A percentile compares a stretch with the other conserved stretches of the same genome.
These are phyloP conservation scores for Irpex sp. DNA, from an alignment of 1,284 basidiomycete species.

Conservation along the genomic window DNA sequence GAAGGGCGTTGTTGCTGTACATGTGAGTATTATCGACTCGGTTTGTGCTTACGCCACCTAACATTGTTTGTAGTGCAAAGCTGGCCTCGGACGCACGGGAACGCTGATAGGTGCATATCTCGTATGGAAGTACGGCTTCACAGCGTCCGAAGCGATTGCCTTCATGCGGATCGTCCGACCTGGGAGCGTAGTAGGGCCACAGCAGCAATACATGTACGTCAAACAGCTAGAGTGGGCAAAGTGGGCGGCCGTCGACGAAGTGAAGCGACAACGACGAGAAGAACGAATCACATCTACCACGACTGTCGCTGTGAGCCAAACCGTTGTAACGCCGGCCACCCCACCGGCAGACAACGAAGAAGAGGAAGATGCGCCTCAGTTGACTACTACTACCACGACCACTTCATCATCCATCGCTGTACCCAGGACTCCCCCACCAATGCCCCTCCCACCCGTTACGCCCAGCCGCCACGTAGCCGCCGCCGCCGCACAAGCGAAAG, in stretches of 20 bases:
- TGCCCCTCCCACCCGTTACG: conserved; percentile 64
- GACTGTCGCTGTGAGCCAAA: conserved; percentile 37
- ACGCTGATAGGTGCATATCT: conserved; percentile 97
- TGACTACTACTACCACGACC: conserved; percentile 29
- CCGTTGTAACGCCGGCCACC: conserved; percentile 72
- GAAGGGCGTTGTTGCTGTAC: conserved; percentile 85
- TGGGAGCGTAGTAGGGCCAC: conserved; percentile 92
- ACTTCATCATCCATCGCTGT: conserved; percentile 29
- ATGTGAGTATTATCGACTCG: conserved; percentile 51
- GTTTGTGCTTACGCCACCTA: conserved; percentile 16
- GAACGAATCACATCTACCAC: background rate
- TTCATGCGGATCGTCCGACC: conserved; percentile 98
- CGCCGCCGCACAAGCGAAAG: conserved; percentile 62
- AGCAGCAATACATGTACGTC: conserved; percentile 95
- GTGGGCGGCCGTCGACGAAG: conserved; percentile 85
- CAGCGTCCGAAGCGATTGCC: conserved; percentile 95
- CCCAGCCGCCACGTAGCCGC: conserved; percentile 70
- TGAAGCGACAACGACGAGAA: conserved; percentile 47
- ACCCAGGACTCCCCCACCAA: conserved; percentile 27
- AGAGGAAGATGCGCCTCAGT: conserved; percentile 43
- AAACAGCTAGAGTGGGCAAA: conserved; percentile 93
- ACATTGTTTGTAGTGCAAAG: conserved; percentile 71
- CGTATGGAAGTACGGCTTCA: conserved; percentile 99
- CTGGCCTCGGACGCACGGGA: conserved; percentile 89
- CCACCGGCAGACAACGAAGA: conserved; percentile 74